phyloP scores from a whole-genome alignment of 73 alveolate species.

The Paramecium pentaurelia region DNA sequence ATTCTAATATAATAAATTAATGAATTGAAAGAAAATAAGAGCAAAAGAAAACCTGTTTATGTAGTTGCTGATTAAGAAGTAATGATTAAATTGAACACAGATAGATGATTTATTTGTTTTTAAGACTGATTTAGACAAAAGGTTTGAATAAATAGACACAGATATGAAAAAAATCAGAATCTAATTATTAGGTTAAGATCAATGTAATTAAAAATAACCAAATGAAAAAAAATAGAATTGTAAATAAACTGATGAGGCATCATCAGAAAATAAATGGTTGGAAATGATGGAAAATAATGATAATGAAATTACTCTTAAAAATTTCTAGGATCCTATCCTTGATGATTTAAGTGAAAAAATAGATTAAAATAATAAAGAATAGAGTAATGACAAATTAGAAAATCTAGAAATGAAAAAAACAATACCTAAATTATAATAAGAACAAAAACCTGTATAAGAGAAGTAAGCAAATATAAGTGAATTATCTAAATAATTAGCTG shows the following conservation, averaged over 20 bases:
- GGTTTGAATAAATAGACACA: neutral
- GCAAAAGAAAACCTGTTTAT: slow-evolving; percentile 11
- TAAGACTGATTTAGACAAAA: slow-evolving; percentile 24
- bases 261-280: neutral
- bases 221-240: neutral
- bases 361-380: neutral
- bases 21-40: neutral
- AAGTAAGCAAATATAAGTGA: neutral
- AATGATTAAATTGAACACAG: neutral
- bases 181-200: neutral
- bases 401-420: neutral
- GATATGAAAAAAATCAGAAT: neutral
- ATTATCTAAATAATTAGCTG: slow-evolving; percentile 9
- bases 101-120: slow-evolving; percentile 27
- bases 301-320: neutral
- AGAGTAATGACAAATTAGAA: neutral
- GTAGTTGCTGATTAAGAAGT: slow-evolving; percentile 41
- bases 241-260: neutral
- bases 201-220: neutral
- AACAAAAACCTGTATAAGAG: neutral
- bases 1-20: neutral
- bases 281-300: slow-evolving; percentile 16
- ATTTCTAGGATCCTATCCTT: neutral
- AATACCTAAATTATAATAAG: neutral
- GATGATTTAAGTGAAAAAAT: neutral